These are phyloP conservation scores for Acer campestre DNA, from an alignment of 345 rosid genomes.

Conservation along the genomic window DNA sequence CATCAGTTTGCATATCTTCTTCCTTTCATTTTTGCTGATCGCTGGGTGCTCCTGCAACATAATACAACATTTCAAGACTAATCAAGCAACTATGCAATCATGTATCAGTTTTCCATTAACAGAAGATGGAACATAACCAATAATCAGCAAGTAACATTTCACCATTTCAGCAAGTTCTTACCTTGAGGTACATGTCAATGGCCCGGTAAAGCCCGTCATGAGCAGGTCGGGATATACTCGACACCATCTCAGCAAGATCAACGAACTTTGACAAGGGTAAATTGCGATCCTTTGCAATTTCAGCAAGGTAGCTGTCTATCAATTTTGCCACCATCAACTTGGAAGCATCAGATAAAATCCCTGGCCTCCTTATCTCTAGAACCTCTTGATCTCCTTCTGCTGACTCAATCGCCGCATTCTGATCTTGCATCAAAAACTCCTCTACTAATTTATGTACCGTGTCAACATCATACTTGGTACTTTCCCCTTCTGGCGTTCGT, in stretches of 20 bases:
- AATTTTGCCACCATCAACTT: constrained; percentile 84
- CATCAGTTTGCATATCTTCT: constrained; percentile 83
- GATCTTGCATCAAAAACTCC: constrained; percentile 63
- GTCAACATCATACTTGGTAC: constrained; percentile 61
- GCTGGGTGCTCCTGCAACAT: constrained; percentile 66
- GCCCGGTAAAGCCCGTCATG: constrained; percentile 89
- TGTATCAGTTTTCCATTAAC: neutral
- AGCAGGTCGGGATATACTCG: constrained; percentile 64
- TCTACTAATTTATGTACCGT: constrained; percentile 54
- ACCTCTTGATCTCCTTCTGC: constrained; percentile 39
- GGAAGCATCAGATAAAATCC: constrained; percentile 78
- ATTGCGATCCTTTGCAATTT: constrained; percentile 72
- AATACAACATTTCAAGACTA: neutral
- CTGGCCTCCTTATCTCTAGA: constrained; percentile 42
- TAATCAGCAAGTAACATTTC: neutral
- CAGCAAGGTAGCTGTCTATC: constrained; percentile 75
- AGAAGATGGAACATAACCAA: neutral
- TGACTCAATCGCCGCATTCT: constrained; percentile 46
- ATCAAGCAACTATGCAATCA: neutral
- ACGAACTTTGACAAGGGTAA: constrained; percentile 57
- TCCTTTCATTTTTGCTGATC: constrained; percentile 79
- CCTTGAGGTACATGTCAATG: constrained; percentile 81
- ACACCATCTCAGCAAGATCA: constrained; percentile 68
- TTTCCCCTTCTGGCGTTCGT: constrained; percentile 50
- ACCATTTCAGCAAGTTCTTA: constrained; percentile 22